Conservation (phyloP, 2,329 filamentous ascomycete genomes). For the Hymenoscyphus occultus region DNA sequence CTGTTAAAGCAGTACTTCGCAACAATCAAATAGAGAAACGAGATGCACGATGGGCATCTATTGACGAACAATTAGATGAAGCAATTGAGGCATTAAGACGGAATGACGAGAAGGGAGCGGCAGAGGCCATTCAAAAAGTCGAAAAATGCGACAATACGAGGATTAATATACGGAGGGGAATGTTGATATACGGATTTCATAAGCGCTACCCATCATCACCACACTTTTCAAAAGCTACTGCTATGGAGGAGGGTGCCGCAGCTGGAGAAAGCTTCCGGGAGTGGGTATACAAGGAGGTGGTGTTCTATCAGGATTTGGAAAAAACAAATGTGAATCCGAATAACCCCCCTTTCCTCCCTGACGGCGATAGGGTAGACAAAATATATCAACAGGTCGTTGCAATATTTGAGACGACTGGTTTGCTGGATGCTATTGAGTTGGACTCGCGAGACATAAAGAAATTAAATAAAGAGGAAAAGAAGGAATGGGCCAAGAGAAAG, state of each 20-base stretch:
- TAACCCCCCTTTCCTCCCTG: no score
- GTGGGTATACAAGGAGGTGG: background rate
- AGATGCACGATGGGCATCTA: background rate
- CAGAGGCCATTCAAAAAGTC: background rate
- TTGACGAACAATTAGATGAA: background rate
- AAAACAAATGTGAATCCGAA: no score
- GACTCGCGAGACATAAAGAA: background rate
- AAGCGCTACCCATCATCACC: background rate
- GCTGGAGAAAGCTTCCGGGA: background rate
- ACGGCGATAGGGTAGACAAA: background rate
- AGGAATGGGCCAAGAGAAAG: background rate
- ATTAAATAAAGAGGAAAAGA: background rate
- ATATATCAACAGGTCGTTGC: background rate
- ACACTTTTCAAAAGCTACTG: background rate
- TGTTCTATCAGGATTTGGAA: background rate
- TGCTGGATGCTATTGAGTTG: background rate
- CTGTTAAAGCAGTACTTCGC: background rate
- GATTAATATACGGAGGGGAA: background rate
- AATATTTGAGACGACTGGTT: background rate
- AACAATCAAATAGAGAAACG: background rate
- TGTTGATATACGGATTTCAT: background rate
- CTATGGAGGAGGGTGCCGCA: background rate
- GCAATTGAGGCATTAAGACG: background rate
- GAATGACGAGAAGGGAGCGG: background rate
- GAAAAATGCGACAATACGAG: background rate